phyloP scores from a whole-genome alignment of 163 green algal genomes.

The Prototheca stagnorum region DNA sequence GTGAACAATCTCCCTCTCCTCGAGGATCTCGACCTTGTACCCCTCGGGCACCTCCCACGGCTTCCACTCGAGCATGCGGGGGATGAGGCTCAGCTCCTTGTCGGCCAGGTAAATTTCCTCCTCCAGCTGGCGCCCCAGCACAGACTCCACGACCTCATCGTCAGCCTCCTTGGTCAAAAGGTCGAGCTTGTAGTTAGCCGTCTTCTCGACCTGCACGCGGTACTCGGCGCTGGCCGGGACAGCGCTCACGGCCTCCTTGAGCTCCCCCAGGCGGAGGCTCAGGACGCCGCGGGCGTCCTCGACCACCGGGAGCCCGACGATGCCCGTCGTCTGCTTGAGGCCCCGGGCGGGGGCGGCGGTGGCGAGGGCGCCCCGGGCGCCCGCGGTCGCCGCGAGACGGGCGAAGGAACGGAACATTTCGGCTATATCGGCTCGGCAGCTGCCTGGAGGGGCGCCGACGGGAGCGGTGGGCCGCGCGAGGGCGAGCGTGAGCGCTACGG shows the following conservation, averaged over 20 bases:
- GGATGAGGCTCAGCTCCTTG: conserved; percentile 41
- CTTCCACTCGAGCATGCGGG: conserved; percentile 44
- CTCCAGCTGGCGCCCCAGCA: conserved; percentile 36
- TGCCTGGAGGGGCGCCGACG: neutral
- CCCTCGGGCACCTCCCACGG: conserved; percentile 51
- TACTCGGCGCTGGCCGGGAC: conserved; percentile 38
- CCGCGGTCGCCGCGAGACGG: no score
- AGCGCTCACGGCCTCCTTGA: conserved; percentile 24
- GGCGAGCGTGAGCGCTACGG: neutral
- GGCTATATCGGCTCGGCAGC: neutral
- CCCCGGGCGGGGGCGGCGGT: no score
- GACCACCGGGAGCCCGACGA: conserved; percentile 42
- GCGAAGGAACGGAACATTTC: neutral
- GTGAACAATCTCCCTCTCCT: no score
- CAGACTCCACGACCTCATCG: conserved; percentile 32
- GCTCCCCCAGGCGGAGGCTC: conserved; percentile 15
- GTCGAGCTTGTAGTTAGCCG: conserved; percentile 15
- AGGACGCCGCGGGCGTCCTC: conserved; percentile 29
- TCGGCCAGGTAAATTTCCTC: conserved; percentile 29
- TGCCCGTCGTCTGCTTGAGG: conserved; percentile 39
- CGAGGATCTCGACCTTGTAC: no score
- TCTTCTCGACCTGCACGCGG: conserved; percentile 27
- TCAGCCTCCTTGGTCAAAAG: neutral
- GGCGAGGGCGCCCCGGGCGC: no score
- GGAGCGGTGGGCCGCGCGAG: neutral